Base-by-base conservation (phyloP, 129 eudicot species). In the Logfia minima region DNA sequence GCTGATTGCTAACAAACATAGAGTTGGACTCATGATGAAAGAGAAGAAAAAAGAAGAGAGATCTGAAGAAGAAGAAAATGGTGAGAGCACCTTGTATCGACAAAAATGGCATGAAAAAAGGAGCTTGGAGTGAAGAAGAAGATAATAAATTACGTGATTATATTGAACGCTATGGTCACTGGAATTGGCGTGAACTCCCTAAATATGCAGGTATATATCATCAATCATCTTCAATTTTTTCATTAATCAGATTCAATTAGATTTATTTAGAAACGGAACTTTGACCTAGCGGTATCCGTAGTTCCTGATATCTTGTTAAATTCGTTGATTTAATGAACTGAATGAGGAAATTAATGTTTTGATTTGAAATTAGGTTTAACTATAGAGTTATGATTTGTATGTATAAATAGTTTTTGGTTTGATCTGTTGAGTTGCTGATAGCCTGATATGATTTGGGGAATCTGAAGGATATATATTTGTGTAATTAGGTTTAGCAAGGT, bases 181-280 rank as follows among this genome's bases (percentile, higher is more conserved):
- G 81, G 81, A 82, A 82, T 66, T 82, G 85, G 85, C 85, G 85
- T 58, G 84, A 82, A 56, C 85, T 82, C 7, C 85, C 85, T 22
- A 82, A 76, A 52, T 82, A 82, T 65, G 85, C 85, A 56, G 85
- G 85, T 77, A 82, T 11, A n/a, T 51, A 52, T 61, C 31, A 16
- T 75, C 53, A 13, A 45, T 14, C 14, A 48, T 48, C 55, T 8
- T 48, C 55, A 48, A 48, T 3, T 13, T 41, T 48, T 48, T 26
- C 29, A 9, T n/a, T 23, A 3, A 63, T 63, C 51, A 22, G 4
- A 67, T 16, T 67, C 52, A 16, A 65, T 77, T 39, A 32, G 19
- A n/a, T 72, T 39, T 2, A 13, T 19, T 17, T 16, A 48, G n/a
- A 4, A 48, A 14, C 55, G 6, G 18, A 48, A 48, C 18, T 48